A percentile compares a stretch with the other conserved stretches of the same genome.
These are phyloP conservation scores for Geosmithia putterillii DNA, from an alignment of 2,329 filamentous ascomycete genomes.

Conservation along the genomic window DNA sequence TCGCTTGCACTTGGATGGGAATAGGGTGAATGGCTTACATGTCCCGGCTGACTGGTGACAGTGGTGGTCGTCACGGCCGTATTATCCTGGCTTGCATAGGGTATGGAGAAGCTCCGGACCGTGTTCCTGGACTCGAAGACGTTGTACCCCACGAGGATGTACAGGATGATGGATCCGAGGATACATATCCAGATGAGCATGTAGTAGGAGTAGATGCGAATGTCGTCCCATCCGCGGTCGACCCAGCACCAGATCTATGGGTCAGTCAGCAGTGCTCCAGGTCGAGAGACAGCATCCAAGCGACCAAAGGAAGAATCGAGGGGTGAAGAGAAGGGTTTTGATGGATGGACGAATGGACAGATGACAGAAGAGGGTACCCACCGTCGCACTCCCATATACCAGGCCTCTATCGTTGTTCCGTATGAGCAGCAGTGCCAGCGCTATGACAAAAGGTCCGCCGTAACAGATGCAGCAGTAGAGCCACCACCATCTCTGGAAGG, in stretches of 20 bases:
- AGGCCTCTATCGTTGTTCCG: slow-evolving; percentile 19
- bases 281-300: not conserved
- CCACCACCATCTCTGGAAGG: slow-evolving; percentile 62
- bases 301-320: not conserved
- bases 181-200: slow-evolving; percentile 50
- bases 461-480: slow-evolving; percentile 61
- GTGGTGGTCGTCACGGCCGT: not conserved
- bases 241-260: slow-evolving; percentile 52
- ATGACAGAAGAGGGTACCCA: slow-evolving; percentile 17
- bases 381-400: slow-evolving; percentile 45
- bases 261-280: not conserved
- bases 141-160: slow-evolving; percentile 44
- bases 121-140: slow-evolving; percentile 47
- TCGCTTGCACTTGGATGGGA: too few relatives aligned
- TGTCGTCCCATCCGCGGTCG: slow-evolving; percentile 35
- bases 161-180: slow-evolving; percentile 39
- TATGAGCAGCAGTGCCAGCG: slow-evolving; percentile 52
- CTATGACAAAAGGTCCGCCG: slow-evolving; percentile 56
- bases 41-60: not conserved
- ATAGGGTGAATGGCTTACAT: slow-evolving; percentile 10
- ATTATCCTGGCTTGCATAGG: slow-evolving; percentile 16
- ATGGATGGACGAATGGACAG: not conserved
- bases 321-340: not conserved
- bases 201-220: slow-evolving; percentile 51
- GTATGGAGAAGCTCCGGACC: slow-evolving; percentile 37